These are phyloP conservation scores for Phytophthora constricta DNA, from an alignment of 352 stramenopile species.

Conservation along the genomic window DNA sequence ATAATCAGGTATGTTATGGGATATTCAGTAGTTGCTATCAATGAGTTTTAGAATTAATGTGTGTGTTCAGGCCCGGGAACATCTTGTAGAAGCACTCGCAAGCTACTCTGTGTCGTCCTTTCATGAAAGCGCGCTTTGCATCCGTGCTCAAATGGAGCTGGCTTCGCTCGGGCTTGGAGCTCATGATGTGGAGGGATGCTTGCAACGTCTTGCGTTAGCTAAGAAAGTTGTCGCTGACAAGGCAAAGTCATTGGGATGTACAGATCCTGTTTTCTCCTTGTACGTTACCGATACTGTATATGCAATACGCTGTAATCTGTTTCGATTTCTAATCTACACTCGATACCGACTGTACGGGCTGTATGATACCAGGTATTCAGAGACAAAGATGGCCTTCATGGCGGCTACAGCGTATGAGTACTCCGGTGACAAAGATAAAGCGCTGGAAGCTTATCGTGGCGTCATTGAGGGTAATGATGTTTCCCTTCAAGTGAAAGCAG, in stretches of 20 bases:
- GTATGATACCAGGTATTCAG: conserved; percentile 49
- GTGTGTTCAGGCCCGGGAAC: conserved; percentile 46
- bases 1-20: conserved; percentile 32
- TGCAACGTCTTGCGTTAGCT: conserved; percentile 54
- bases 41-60: neutral
- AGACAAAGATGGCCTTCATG: conserved; percentile 61
- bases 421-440: conserved; percentile 50
- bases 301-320: neutral
- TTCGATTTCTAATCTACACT: too few species aligned
- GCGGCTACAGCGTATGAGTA: conserved; percentile 61
- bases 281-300: conserved; percentile 42
- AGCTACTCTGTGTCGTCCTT: conserved; percentile 71
- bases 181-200: conserved; percentile 68
- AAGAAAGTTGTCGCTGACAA: conserved; percentile 60
- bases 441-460: conserved; percentile 50
- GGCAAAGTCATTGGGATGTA: conserved; percentile 41
- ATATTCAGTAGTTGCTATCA: conserved; percentile 1
- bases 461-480: conserved; percentile 35
- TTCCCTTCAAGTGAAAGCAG: conserved; percentile 37
- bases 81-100: conserved; percentile 62
- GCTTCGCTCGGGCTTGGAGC: conserved; percentile 48
- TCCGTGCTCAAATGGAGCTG: conserved; percentile 63
- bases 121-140: conserved; percentile 64
- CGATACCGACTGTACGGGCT: conserved; percentile 9
- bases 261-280: conserved; percentile 39